Evolutionary conservation across 2,329 filamentous ascomycete genomes (phyloP), one percentile per base, ranked within the genome.

Genomic region (Paracoccidioides lutzii): DNA sequence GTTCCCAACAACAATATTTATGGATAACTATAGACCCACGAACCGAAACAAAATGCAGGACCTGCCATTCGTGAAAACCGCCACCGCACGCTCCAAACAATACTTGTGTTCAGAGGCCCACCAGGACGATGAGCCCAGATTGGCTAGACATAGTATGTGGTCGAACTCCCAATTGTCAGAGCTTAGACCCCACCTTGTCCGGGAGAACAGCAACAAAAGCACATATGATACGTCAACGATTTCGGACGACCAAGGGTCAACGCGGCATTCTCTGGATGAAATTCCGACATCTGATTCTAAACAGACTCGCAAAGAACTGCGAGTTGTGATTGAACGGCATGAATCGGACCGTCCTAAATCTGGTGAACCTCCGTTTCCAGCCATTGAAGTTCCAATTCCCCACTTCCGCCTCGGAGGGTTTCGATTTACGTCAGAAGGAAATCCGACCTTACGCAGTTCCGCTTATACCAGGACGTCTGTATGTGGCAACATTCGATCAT

Each of bases 331-430:
- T 64, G 85, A 89, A 53, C 80, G 87, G 59, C 81, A 87, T 8
- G 76, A 78, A 32, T 78, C 81, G 46, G 80, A 81, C 35, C 78
- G 81, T 53, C 80, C 83, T 32, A 85, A 79, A 65, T 85, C 82
- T 4, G 77, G 81, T 59, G 82, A 85, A 62, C 65, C 61, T 60
- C 70, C 71, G n/a, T 67, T 75, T 42, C 82, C 81, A 10, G 72
- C 82, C 40, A 75, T 94, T 52, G 81, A 90, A 62, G 79, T 91
- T 45, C 78, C 83, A 28, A 95, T 95, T 52, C 90, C 90, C 40
- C 85, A 87, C 56, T 94, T 90, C 77, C 84, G 84, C 61, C 75
- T 96, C 56, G 90, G 90, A 10, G 87, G 85, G 1, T 88, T 89
- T 15, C 81, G 83, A 57, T 95, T 95, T 69, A 91, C 85, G 60